Base-by-base conservation (phyloP, 441 rosid species). In the Erysimum cheiri region DNA sequence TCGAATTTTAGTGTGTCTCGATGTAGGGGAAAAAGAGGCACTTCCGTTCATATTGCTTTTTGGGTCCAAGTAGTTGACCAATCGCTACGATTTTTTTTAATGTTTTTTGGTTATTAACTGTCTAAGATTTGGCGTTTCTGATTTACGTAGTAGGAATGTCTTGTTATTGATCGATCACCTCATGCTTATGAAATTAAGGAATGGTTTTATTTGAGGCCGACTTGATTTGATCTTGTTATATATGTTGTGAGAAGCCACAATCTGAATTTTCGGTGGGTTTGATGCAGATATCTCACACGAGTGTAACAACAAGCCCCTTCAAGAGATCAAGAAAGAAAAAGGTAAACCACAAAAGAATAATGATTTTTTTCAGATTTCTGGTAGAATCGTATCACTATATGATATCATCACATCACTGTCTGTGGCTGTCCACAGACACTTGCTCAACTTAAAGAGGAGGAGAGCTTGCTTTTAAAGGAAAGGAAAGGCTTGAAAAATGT, bases 361-460 rank as follows among this genome's bases (percentile, higher is more conserved):
- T 1, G 7, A 4, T n/a, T n/a, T n/a, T n/a, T 14, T 17, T 47
- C 6, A 24, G 7, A 40, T 19, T 19, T 71, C 8, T 55, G 39
- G 8, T 26, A n/a, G 3, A 52, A 22, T 33, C 19, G 6, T 11
- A 32, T 47, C 2, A 6, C 13, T 29, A 15, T 24, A 2, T 5
- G 14, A 10, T 41, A n/a, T n/a, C n/a, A 14, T 14, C 9, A 36
- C 40, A 32, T 58, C 17, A 29, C 26, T 44, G n/a, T 31, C 19
- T 12, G 48, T 64, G 57, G 14, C 39, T 80, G 55, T 49, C 53
- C 11, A 71, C 83, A 92, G 98, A 92, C 91, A 0, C 78, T 92
- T 69, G 82, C 84, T 69, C 96, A 92, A 78, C 96, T 90, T 57
- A 90, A 79, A 72, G 96, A 86, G 61, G 91, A 86, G 77, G 96